Percentiles rank a stretch among this genome's conserved stretches.
Conservation (phyloP, 306 rosid species). For the Gillenia trifoliata region DNA sequence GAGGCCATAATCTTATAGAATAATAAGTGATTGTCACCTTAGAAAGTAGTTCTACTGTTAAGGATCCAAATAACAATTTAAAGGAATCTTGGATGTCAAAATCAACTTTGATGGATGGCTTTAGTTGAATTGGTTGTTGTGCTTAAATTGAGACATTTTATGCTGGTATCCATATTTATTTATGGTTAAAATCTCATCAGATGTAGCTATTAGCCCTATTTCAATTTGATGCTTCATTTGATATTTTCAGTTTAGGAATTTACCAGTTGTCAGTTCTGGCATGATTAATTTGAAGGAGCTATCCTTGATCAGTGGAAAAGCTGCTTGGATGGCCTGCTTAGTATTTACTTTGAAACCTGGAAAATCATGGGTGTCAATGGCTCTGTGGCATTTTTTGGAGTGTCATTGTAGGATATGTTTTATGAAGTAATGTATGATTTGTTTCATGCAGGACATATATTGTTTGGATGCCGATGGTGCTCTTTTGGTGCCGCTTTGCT, state of each 20-base stretch:
- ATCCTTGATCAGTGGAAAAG: slow-evolving; percentile 79
- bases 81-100: neutral
- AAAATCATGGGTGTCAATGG: neutral
- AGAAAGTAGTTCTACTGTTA: neutral
- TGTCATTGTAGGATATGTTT: neutral
- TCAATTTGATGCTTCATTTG: neutral
- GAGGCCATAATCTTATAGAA: neutral
- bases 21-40: neutral
- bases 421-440: neutral
- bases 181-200: too few species aligned
- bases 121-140: neutral
- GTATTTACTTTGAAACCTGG: slow-evolving; percentile 35
- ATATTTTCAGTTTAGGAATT: neutral
- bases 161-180: too few species aligned
- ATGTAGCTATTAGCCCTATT: too few species aligned
- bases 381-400: neutral
- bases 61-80: neutral
- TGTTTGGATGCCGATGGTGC: slow-evolving; percentile 93
- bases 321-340: slow-evolving; percentile 97
- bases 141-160: neutral
- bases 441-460: slow-evolving; percentile 62
- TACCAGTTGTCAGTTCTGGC: slow-evolving; percentile 51
- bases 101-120: neutral
- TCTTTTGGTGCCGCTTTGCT: slow-evolving; percentile 81
- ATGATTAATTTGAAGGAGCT: slow-evolving; percentile 76